Conservation (phyloP, 805 yeast species). For the Cyberlindnera misumaiensis region DNA sequence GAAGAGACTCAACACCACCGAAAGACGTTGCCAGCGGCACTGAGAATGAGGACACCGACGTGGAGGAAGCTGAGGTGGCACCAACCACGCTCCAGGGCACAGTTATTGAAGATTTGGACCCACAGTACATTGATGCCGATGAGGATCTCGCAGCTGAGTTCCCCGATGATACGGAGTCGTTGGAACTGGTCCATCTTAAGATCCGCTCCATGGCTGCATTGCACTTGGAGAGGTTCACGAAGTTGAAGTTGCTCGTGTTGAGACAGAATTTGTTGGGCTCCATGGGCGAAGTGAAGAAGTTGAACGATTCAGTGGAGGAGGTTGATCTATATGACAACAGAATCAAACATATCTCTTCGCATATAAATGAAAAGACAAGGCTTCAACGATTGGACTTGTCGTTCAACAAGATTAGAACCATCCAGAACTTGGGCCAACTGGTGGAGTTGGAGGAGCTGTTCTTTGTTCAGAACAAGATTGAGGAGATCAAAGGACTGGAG, state of each 20-base stretch:
- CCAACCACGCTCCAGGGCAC: slow-evolving; percentile 13
- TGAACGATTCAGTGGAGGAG: slow-evolving; percentile 58
- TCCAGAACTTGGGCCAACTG: slow-evolving; percentile 67
- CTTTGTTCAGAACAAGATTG: slow-evolving; percentile 84
- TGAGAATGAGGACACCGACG: slow-evolving; percentile 20
- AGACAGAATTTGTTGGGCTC: slow-evolving; percentile 79
- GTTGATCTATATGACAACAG: slow-evolving; percentile 90
- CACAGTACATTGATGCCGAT: slow-evolving; percentile 62
- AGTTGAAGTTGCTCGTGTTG: slow-evolving; percentile 57
- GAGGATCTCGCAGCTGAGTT: slow-evolving; percentile 49
- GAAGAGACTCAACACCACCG: slow-evolving; percentile 1
- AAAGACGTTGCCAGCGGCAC: slow-evolving; percentile 16
- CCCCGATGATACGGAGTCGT: slow-evolving; percentile 48
- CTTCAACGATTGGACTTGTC: slow-evolving; percentile 70
- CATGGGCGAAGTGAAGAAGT: slow-evolving; percentile 60
- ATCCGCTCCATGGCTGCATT: slow-evolving; percentile 57
- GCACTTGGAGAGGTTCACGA: slow-evolving; percentile 46
- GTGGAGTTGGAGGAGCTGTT: slow-evolving; percentile 59
- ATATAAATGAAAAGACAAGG: slow-evolving; percentile 50
- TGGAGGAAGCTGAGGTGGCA: slow-evolving; percentile 11
- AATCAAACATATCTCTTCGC: slow-evolving; percentile 76
- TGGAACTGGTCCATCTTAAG: slow-evolving; percentile 68
- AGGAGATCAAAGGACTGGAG: slow-evolving; percentile 61
- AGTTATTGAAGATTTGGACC: slow-evolving; percentile 28
- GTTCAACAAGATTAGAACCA: slow-evolving; percentile 82